phyloP scores from a whole-genome alignment of 805 yeast species.

The Brettanomyces bruxellensis region DNA sequence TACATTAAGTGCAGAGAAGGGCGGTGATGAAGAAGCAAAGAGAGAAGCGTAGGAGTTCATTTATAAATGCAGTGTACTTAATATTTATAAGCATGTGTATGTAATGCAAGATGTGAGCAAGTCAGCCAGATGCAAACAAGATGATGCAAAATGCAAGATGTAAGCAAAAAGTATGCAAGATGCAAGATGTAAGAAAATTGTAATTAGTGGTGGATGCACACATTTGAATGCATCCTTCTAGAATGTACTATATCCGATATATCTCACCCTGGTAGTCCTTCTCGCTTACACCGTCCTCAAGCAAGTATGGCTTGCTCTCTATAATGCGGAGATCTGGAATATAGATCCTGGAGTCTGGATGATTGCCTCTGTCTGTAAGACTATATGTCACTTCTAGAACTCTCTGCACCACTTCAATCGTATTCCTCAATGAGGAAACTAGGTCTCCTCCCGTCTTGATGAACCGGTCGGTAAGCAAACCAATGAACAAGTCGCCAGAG shows the following conservation, averaged over 20 bases:
- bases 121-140: too few species aligned
- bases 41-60: background rate
- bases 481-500: conserved; percentile 66
- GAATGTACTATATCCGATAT: too few species aligned
- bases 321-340: conserved; percentile 37
- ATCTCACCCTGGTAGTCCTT: background rate
- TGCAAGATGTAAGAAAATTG: too few species aligned
- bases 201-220: too few species aligned
- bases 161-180: too few species aligned
- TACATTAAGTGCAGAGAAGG: too few species aligned
- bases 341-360: conserved; percentile 13
- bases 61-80: background rate
- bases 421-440: conserved; percentile 28
- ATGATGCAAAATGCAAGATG: too few species aligned
- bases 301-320: conserved; percentile 29
- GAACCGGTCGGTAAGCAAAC: conserved; percentile 44
- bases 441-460: conserved; percentile 23
- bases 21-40: background rate
- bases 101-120: too few species aligned
- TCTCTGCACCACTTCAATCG: conserved; percentile 30
- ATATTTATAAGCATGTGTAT: too few species aligned
- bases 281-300: background rate
- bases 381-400: conserved; percentile 34
- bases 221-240: too few species aligned
- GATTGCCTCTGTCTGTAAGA: conserved; percentile 2